A percentile compares a stretch with the other conserved stretches of the same genome.
phyloP scores from a whole-genome alignment of 768 basidiomycete genomes.

The Lentinula detonsa region DNA sequence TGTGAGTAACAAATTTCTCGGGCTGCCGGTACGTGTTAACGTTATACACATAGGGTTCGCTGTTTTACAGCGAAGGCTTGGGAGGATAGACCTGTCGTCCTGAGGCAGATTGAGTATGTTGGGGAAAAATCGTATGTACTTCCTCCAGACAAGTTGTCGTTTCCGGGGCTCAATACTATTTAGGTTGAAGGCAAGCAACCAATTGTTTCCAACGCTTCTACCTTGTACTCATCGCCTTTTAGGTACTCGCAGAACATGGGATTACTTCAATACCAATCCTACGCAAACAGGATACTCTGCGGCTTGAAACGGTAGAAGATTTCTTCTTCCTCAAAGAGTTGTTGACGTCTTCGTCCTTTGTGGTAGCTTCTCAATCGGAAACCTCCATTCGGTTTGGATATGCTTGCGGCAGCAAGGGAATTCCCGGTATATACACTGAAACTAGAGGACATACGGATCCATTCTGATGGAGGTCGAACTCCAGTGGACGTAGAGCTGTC shows the following conservation, averaged over 20 bases:
- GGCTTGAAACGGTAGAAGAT: constrained; percentile 54
- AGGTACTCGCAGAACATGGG: constrained; percentile 74
- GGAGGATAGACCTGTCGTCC: constrained; percentile 82
- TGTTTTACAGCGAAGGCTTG: constrained; percentile 82
- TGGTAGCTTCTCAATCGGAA: constrained; percentile 69
- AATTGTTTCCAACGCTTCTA: background rate
- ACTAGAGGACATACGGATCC: constrained; percentile 41
- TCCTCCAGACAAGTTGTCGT: no score
- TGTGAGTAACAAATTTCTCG: constrained; percentile 38
- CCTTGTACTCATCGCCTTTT: constrained; percentile 14
- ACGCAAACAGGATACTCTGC: constrained; percentile 47
- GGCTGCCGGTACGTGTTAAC: background rate
- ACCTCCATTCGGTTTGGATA: constrained; percentile 67
- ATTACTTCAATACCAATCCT: constrained; percentile 58
- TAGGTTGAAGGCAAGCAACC: constrained; percentile 27
- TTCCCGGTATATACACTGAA: constrained; percentile 60
- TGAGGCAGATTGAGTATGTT: constrained; percentile 85
- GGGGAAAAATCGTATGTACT: constrained; percentile 82
- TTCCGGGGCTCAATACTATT: background rate
- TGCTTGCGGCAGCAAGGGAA: constrained; percentile 53
- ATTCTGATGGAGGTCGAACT: constrained; percentile 35
- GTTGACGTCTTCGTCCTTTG: constrained; percentile 7
- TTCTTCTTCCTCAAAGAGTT: background rate
- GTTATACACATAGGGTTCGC: constrained; percentile 46
- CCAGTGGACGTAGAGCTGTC: constrained; percentile 54